These are phyloP conservation scores for Emergomyces orientalis DNA, from an alignment of 2,329 filamentous ascomycete genomes.

Conservation along the genomic window DNA sequence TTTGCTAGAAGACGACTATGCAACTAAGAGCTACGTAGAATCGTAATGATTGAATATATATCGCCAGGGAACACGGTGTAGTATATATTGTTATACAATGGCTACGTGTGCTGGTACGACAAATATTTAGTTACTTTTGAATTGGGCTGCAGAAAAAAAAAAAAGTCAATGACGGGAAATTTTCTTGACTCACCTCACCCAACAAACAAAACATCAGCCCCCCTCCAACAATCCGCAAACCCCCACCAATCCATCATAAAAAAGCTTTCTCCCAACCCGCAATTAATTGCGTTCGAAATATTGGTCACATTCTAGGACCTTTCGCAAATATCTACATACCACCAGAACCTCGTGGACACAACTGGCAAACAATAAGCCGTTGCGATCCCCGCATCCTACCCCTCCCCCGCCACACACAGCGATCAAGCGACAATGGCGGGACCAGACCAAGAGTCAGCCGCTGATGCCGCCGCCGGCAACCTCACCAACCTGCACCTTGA, in stretches of 20 bases:
- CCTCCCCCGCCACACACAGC: slow-evolving; percentile 3
- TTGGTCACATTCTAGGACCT: background rate
- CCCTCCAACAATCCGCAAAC: background rate
- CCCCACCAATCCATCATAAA: background rate
- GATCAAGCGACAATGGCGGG: slow-evolving; percentile 24
- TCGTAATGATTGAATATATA: background rate
- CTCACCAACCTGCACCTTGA: slow-evolving; percentile 73
- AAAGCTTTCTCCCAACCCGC: background rate
- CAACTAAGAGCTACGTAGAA: background rate
- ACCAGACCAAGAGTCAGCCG: slow-evolving; percentile 32
- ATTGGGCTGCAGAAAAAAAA: background rate
- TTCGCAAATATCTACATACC: background rate
- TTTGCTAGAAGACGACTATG: background rate
- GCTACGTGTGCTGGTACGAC: background rate
- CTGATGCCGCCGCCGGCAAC: slow-evolving; percentile 38
- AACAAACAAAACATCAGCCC: background rate
- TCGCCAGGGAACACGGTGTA: background rate
- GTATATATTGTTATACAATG: background rate
- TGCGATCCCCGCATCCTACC: background rate
- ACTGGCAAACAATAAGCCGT: background rate
- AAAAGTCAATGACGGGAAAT: background rate
- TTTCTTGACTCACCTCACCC: background rate
- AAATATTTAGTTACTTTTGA: background rate
- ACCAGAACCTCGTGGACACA: background rate
- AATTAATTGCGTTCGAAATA: background rate